Evolutionary conservation across 1,139 yeast genomes (phyloP).

Genomic region (Scheffersomyces titani): DNA sequence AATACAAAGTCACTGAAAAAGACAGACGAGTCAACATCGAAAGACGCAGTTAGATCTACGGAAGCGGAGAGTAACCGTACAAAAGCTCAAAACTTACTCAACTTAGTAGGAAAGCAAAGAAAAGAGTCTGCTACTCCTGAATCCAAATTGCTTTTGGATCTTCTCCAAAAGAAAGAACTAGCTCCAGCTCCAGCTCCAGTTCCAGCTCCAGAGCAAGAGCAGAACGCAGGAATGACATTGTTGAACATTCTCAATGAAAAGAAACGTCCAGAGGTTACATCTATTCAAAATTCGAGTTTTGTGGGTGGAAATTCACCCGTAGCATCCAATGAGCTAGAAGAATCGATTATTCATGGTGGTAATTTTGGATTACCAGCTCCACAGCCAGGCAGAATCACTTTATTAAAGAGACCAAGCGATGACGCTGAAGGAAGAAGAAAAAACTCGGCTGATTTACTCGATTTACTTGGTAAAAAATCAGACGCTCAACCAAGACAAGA

Average conservation of each 20-base stretch:
- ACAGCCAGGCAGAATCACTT: slow-evolving; percentile 28
- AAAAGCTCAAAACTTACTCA: slow-evolving; percentile 42
- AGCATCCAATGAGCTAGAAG: slow-evolving; percentile 33
- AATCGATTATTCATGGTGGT: slow-evolving; percentile 17
- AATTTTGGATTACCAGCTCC: slow-evolving; percentile 5
- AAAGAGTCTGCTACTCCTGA: slow-evolving; percentile 2
- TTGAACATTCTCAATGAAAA: slow-evolving; percentile 11
- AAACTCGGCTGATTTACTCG: slow-evolving; percentile 1
- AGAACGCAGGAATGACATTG: slow-evolving; percentile 5
- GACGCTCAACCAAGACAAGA: background rate
- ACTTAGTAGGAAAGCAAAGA: slow-evolving; percentile 24
- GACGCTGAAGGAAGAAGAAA: slow-evolving; percentile 1
- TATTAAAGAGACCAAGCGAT: slow-evolving; percentile 29
- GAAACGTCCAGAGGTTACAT: slow-evolving; percentile 5
- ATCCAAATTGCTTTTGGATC: background rate
- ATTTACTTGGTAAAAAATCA: background rate
- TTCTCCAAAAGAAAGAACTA: slow-evolving; percentile 7
- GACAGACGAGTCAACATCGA: slow-evolving; percentile 11
- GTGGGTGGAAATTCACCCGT: slow-evolving; percentile 8
- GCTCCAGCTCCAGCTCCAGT: slow-evolving; percentile 12
- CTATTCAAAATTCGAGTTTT: background rate
- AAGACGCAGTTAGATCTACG: slow-evolving; percentile 7
- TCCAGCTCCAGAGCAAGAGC: slow-evolving; percentile 2
- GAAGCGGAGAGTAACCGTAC: slow-evolving; percentile 31
- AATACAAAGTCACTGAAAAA: slow-evolving; percentile 24